A percentile compares a stretch with the other conserved stretches of the same genome.
phyloP scores from a whole-genome alignment of 2,329 filamentous ascomycete species.

The Colletotrichum musae region DNA sequence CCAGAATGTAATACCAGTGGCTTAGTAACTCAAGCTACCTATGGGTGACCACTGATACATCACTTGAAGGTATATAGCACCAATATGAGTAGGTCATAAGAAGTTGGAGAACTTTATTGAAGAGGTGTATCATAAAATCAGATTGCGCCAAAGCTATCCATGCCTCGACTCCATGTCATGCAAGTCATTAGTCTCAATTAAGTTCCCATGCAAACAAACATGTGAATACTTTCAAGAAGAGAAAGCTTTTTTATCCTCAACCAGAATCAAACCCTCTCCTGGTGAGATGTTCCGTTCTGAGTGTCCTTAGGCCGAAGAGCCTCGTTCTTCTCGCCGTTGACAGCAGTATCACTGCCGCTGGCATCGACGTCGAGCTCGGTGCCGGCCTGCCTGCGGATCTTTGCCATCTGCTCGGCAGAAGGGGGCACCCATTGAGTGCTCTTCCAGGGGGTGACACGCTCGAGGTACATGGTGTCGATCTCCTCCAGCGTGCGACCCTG shows the following conservation, averaged over 20 bases:
- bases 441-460: conserved; percentile 74
- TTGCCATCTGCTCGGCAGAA: conserved; percentile 58
- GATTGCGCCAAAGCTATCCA: not conserved
- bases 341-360: conserved; percentile 22
- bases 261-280: conserved; percentile 23
- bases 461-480: conserved; percentile 84
- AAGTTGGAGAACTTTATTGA: not conserved
- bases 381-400: conserved; percentile 58
- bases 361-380: conserved; percentile 55
- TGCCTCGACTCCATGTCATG: conserved; percentile 28
- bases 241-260: not conserved
- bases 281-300: conserved; percentile 13
- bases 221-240: not conserved
- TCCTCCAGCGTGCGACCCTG: conserved; percentile 83
- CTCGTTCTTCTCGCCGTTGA: conserved; percentile 27
- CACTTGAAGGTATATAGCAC: no score
- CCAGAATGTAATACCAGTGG: no score
- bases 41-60: no score
- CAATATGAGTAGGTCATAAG: no score
- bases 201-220: fast-evolving
- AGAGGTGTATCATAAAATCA: conserved; percentile 5
- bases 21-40: no score
- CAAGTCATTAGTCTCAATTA: not conserved
- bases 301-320: conserved; percentile 7
- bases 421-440: conserved; percentile 68